phyloP scores from a whole-genome alignment of 106 monocot genomes.

The Allium fistulosum region DNA sequence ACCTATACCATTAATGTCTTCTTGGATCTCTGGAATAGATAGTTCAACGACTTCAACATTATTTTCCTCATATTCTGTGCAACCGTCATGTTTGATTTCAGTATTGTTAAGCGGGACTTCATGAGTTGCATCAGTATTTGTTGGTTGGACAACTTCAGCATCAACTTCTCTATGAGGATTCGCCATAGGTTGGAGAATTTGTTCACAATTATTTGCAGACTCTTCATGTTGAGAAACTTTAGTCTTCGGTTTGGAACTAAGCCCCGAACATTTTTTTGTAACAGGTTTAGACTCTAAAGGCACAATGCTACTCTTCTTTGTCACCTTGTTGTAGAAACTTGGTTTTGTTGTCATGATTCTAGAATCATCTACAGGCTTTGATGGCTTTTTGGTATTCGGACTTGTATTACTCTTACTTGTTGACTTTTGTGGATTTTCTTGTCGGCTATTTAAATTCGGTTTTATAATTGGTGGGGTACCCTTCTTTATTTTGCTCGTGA shows the following conservation, averaged over 20 bases:
- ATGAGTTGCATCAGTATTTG: constrained; percentile 18
- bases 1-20: constrained; percentile 42
- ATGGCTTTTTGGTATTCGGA: constrained; percentile 25
- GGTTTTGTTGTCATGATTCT: constrained; percentile 31
- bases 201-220: constrained; percentile 34
- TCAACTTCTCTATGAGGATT: constrained; percentile 20
- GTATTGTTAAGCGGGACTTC: constrained; percentile 18
- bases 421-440: constrained; percentile 39
- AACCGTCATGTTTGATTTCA: constrained; percentile 3
- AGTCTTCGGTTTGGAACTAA: constrained; percentile 21
- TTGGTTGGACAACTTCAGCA: constrained; percentile 24
- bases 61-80: constrained; percentile 23
- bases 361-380: constrained; percentile 28
- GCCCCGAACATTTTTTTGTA: constrained; percentile 46
- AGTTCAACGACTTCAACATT: constrained; percentile 10
- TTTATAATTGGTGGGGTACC: constrained; percentile 25
- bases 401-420: constrained; percentile 23
- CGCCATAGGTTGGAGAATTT: constrained; percentile 29
- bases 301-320: constrained; percentile 87
- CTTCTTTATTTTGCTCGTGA: constrained; percentile 34
- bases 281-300: constrained; percentile 81
- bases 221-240: constrained; percentile 30
- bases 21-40: constrained; percentile 22
- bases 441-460: constrained; percentile 26
- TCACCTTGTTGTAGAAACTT: constrained; percentile 60